A percentile compares a stretch with the other conserved stretches of the same genome.
These are phyloP conservation scores for Xylaria hypoxylon DNA, from an alignment of 2,329 filamentous ascomycete genomes.

Conservation along the genomic window DNA sequence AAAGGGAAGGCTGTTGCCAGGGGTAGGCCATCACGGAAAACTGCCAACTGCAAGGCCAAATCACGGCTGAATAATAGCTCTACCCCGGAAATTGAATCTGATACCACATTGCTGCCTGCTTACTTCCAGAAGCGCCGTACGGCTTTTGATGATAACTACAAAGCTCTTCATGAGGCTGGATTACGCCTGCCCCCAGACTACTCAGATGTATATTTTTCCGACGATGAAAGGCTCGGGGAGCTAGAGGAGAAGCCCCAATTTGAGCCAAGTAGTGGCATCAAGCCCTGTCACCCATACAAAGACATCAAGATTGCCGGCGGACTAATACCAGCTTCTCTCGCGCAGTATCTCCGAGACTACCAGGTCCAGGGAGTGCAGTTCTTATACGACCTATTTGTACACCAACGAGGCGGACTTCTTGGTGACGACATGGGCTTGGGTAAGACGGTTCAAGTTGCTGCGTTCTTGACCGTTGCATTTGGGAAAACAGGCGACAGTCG, in stretches of 20 bases:
- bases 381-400: constrained; percentile 88
- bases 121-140: constrained; percentile 77
- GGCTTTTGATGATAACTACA: constrained; percentile 73
- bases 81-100: constrained; percentile 54
- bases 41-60: constrained; percentile 30
- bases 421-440: constrained; percentile 98
- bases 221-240: constrained; percentile 71
- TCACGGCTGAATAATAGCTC: constrained; percentile 49
- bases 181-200: constrained; percentile 83
- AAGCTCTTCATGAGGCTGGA: constrained; percentile 72
- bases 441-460: constrained; percentile 96
- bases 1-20: constrained; percentile 40
- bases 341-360: constrained; percentile 92
- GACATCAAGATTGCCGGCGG: constrained; percentile 84
- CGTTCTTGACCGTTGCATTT: constrained; percentile 90
- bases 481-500: constrained; percentile 92
- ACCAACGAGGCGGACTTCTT: constrained; percentile 88
- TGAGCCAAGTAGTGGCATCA: constrained; percentile 62
- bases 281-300: constrained; percentile 75
- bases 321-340: constrained; percentile 86
- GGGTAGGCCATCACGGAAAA: constrained; percentile 34
- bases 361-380: constrained; percentile 88
- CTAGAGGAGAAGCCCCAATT: constrained; percentile 79
- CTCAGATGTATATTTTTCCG: constrained; percentile 79
- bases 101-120: constrained; percentile 72